Evolutionary conservation across 2,329 filamentous ascomycete genomes (phyloP).

Genomic region (Ophiocordyceps robertsii): DNA sequence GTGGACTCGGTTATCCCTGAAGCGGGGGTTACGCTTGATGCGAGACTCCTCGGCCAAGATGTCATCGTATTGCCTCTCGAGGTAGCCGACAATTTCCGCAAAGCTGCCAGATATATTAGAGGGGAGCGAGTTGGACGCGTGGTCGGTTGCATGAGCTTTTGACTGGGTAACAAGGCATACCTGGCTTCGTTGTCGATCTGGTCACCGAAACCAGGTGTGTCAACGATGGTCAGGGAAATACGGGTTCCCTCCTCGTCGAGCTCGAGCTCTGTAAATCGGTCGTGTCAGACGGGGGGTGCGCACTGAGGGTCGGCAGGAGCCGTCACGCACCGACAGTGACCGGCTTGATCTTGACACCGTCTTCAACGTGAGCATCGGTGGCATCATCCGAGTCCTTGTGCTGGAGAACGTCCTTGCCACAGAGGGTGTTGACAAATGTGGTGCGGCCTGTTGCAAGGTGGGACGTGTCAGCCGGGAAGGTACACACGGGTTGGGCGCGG

Average conservation of each 20-base stretch:
- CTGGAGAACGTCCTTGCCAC: slow-evolving; percentile 80
- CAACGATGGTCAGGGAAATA: slow-evolving; percentile 95
- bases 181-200: slow-evolving; percentile 99
- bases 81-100: slow-evolving; percentile 92
- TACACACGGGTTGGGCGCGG: too few relatives aligned
- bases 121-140: not conserved
- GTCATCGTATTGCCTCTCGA: slow-evolving; percentile 98
- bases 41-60: slow-evolving; percentile 98
- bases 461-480: not conserved
- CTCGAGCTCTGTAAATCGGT: slow-evolving; percentile 57
- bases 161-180: slow-evolving; percentile 31
- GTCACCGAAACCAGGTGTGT: slow-evolving; percentile 96
- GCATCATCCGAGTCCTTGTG: slow-evolving; percentile 92
- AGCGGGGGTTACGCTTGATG: slow-evolving; percentile 99
- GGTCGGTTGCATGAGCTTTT: not conserved
- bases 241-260: slow-evolving; percentile 96
- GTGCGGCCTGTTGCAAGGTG: slow-evolving; percentile 56
- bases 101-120: slow-evolving; percentile 47
- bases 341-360: slow-evolving; percentile 97
- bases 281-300: not conserved
- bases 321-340: slow-evolving; percentile 70
- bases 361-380: slow-evolving; percentile 77
- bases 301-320: not conserved
- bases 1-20: slow-evolving; percentile 98
- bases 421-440: slow-evolving; percentile 98